Conservation (phyloP, 2,329 filamentous ascomycete genomes). For the Talaromyces sp. region DNA sequence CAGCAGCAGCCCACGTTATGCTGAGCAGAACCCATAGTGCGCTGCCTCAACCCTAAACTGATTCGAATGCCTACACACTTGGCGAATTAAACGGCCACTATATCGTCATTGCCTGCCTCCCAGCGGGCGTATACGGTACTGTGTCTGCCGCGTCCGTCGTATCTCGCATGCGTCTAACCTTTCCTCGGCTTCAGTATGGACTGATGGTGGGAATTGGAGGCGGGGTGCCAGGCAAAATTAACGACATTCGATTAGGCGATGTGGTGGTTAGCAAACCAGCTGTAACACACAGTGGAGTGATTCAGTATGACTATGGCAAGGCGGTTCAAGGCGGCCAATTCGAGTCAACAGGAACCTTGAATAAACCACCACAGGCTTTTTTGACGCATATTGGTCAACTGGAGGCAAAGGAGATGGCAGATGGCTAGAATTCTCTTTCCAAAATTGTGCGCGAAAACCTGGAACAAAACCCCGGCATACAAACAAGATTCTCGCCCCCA, state of each 20-base stretch:
- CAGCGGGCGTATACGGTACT: background rate
- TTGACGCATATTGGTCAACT: background rate
- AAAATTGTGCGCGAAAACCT: slow-evolving; percentile 4
- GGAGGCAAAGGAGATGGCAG: background rate
- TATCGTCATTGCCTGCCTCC: slow-evolving; percentile 1
- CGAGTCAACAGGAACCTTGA: background rate
- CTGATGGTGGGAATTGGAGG: slow-evolving; percentile 4
- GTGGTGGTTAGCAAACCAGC: slow-evolving; percentile 13
- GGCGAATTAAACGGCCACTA: background rate
- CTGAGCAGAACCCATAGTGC: slow-evolving; percentile 6
- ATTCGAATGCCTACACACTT: background rate
- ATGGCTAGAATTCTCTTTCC: background rate
- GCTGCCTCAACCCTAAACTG: background rate
- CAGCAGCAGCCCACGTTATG: slow-evolving; percentile 5
- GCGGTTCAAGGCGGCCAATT: slow-evolving; percentile 1
- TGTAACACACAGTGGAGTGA: background rate
- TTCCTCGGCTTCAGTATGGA: slow-evolving; percentile 11
- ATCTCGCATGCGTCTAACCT: slow-evolving; percentile 9
- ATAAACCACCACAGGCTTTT: background rate
- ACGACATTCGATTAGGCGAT: slow-evolving; percentile 14
- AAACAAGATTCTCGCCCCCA: background rate
- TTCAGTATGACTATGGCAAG: slow-evolving; percentile 1
- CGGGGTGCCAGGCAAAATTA: background rate
- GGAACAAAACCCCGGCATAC: background rate
- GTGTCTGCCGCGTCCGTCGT: slow-evolving; percentile 2